Evolutionary conservation across 345 rosid genomes (phyloP).

Genomic region (Salix caprea): DNA sequence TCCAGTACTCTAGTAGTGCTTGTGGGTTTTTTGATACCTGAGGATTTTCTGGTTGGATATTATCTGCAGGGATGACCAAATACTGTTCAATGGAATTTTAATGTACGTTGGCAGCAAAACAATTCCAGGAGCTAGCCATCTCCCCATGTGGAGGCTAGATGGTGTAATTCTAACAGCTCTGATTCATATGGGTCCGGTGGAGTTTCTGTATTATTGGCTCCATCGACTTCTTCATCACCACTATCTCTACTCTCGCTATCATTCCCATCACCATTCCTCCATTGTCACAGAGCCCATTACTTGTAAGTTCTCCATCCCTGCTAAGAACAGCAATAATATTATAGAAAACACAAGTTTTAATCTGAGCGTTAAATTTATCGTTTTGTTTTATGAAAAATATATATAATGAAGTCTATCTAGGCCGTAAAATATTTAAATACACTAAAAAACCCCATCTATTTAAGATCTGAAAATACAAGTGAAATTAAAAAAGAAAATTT

Average conservation of each 20-base stretch:
- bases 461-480: too few relatives aligned
- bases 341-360: too few relatives aligned
- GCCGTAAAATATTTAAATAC: too few relatives aligned
- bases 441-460: too few relatives aligned
- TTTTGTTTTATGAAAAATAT: too few relatives aligned
- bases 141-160: constrained; percentile 61
- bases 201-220: constrained; percentile 78
- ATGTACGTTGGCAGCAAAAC: constrained; percentile 22
- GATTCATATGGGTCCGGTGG: constrained; percentile 74
- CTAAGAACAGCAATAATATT: too few relatives aligned
- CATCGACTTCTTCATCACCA: constrained; percentile 80
- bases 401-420: too few relatives aligned
- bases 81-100: constrained; percentile 49
- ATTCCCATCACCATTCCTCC: constrained; percentile 91
- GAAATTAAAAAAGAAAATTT: too few relatives aligned
- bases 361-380: too few relatives aligned
- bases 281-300: constrained; percentile 83
- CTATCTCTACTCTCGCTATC: constrained; percentile 78
- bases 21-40: background rate
- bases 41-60: background rate
- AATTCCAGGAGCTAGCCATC: constrained; percentile 24
- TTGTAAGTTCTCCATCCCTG: constrained; percentile 23
- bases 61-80: constrained; percentile 69
- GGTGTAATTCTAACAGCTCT: constrained; percentile 41
- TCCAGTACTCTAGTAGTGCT: too few relatives aligned